These are phyloP conservation scores for Ascochyta rabiei DNA, from an alignment of 2,329 filamentous ascomycete genomes.

Conservation along the genomic window DNA sequence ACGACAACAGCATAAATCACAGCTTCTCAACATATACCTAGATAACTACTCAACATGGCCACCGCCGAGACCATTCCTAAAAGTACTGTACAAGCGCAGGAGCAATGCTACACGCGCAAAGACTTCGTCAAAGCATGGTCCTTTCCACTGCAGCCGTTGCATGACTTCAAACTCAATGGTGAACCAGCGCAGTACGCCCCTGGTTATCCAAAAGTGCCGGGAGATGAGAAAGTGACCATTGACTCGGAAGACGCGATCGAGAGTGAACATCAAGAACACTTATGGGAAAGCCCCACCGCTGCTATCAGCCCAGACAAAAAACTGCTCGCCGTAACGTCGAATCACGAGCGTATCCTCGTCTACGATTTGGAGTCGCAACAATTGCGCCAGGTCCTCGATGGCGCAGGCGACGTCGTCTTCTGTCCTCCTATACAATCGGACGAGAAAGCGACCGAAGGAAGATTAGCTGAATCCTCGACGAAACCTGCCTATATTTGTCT, in stretches of 20 bases:
- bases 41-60: neutral
- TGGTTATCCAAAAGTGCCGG: constrained; percentile 27
- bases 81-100: neutral
- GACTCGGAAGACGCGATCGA: constrained; percentile 16
- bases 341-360: constrained; percentile 20
- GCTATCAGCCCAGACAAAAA: constrained; percentile 31
- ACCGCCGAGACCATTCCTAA: neutral
- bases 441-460: neutral
- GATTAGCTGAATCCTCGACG: neutral
- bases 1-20: neutral
- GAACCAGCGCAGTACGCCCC: constrained; percentile 20
- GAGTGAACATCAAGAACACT: neutral
- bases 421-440: constrained; percentile 6
- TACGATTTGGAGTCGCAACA: constrained; percentile 32
- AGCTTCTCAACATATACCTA: neutral
- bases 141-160: constrained; percentile 20
- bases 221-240: constrained; percentile 10
- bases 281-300: constrained; percentile 12
- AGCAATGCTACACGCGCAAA: constrained; percentile 5
- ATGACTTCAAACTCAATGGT: constrained; percentile 22
- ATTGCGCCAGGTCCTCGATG: constrained; percentile 32
- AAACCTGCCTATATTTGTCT: constrained; percentile 31
- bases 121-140: constrained; percentile 20
- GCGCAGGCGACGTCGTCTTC: constrained; percentile 25
- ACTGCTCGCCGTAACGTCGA: constrained; percentile 32